Evolutionary conservation across 164 flowering plant genomes (phyloP).

Genomic region (Euptelea pleiosperma): DNA sequence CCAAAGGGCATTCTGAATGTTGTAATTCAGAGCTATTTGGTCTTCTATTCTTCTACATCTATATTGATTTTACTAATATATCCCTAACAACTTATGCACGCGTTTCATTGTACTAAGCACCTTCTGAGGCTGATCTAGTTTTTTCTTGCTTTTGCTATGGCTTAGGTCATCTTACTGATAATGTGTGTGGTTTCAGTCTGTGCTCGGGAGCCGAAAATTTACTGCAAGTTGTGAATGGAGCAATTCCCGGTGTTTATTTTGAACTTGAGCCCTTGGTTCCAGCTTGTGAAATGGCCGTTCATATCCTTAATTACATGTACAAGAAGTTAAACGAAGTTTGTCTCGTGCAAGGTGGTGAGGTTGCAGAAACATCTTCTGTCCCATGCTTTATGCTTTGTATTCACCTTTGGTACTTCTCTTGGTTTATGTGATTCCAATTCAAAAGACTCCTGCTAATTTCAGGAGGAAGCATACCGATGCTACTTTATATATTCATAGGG

Average conservation of each 20-base stretch:
- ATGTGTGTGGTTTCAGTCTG: conserved; percentile 40
- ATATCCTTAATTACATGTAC: conserved; percentile 75
- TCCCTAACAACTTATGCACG: neutral
- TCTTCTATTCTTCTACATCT: neutral
- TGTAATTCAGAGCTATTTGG: neutral
- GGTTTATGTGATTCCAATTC: conserved; percentile 8
- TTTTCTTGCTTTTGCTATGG: neutral
- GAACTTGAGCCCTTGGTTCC: conserved; percentile 43
- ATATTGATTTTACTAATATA: neutral
- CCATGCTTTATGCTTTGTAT: neutral
- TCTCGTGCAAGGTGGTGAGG: conserved; percentile 96
- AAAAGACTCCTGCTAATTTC: conserved; percentile 27
- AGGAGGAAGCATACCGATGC: conserved; percentile 86
- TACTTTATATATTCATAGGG: conserved; percentile 65
- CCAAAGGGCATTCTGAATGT: no score
- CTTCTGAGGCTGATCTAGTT: neutral
- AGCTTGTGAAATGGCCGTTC: conserved; percentile 71
- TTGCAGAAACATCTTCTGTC: conserved; percentile 24
- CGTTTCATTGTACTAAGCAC: neutral
- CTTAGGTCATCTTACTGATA: neutral
- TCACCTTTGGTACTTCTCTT: neutral
- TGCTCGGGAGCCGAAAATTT: conserved; percentile 85
- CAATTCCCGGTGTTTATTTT: conserved; percentile 54
- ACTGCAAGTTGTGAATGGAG: conserved; percentile 66
- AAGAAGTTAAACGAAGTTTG: conserved; percentile 76